Conservation (phyloP, 495 filamentous ascomycete species). For the Trichoderma erinaceum region DNA sequence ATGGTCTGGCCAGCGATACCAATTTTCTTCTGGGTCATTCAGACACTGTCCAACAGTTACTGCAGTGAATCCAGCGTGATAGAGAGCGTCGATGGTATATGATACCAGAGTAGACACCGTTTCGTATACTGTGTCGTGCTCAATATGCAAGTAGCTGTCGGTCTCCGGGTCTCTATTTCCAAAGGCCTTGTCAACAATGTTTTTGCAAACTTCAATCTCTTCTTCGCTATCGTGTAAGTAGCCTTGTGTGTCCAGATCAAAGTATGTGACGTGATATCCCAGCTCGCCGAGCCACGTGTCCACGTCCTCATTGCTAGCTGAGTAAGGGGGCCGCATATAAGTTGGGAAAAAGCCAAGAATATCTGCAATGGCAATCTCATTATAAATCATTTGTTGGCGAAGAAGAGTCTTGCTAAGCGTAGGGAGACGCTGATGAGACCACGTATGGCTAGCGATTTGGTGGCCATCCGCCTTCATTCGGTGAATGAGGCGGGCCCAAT, state of each 20-base stretch:
- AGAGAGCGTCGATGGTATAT: constrained; percentile 60
- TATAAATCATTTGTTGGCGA: constrained; percentile 64
- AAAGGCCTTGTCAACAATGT: constrained; percentile 59
- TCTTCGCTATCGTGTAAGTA: constrained; percentile 57
- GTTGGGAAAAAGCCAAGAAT: constrained; percentile 76
- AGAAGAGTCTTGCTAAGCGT: constrained; percentile 50
- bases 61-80: constrained; percentile 51
- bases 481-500: constrained; percentile 57
- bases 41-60: constrained; percentile 74
- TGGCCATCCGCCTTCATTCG: constrained; percentile 51
- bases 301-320: constrained; percentile 37
- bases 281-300: constrained; percentile 53
- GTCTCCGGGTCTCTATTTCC: constrained; percentile 36
- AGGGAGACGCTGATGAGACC: constrained; percentile 72
- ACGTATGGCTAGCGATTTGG: constrained; percentile 52
- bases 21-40: constrained; percentile 60
- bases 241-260: constrained; percentile 75
- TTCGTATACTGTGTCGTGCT: constrained; percentile 74
- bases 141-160: constrained; percentile 59
- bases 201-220: constrained; percentile 63
- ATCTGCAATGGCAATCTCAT: constrained; percentile 73
- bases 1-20: constrained; percentile 50
- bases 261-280: constrained; percentile 71
- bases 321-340: constrained; percentile 57
- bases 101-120: constrained; percentile 70